Base-by-base conservation (phyloP, 2,329 filamentous ascomycete genomes). In the Raffaelea deltoideospora region DNA sequence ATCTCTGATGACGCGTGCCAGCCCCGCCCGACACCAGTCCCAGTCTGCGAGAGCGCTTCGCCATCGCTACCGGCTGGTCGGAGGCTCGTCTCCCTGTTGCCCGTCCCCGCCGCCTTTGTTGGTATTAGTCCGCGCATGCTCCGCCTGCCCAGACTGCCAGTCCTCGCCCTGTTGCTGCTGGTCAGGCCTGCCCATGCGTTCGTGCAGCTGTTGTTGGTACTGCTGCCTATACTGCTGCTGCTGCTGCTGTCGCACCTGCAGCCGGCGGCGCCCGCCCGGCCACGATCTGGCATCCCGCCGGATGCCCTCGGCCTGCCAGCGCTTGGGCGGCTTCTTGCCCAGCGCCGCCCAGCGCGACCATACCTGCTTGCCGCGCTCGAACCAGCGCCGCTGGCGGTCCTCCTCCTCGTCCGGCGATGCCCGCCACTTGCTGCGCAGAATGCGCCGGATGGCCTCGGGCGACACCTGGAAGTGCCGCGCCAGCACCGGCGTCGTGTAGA, bases 381-480 rank as follows among this genome's bases (percentile, higher is more conserved):
- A 67, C 76, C 76, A 80, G 19, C 76, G 60, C 45, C 61, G 57
- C 50, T 76, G 69, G 37, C 75, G 65, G 3, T 67, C 58, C 41
- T 64, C 53, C 42, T 76, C 69, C 48, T 77, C 69, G 20, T 66
- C 63, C 21, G 65, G 50, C 8, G 53, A 63, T 4, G 82, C 76
- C 48, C 59, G 58, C 78, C 83, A 90, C 41, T 83, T 86, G 53
- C 72, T 74, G 60, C 72, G 84, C 43, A 98, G 61, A 36, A 98
- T 93, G 26, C 90, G 72, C 10, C 87, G 76, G 41, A 96, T 82
- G 1, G 77, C 83, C 53, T 98, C 90, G 3, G 82, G 66, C 1
- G 85, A 86, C n/a, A 95, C 66, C 54, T 86, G 67, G 57, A 96
- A 98, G 47, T 85, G 74, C 1, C 75, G 52, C 1, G 88, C 74